A percentile compares a stretch with the other conserved stretches of the same genome.
Conservation (phyloP, 2,329 filamentous ascomycete genomes). For the Claviceps paspali region DNA sequence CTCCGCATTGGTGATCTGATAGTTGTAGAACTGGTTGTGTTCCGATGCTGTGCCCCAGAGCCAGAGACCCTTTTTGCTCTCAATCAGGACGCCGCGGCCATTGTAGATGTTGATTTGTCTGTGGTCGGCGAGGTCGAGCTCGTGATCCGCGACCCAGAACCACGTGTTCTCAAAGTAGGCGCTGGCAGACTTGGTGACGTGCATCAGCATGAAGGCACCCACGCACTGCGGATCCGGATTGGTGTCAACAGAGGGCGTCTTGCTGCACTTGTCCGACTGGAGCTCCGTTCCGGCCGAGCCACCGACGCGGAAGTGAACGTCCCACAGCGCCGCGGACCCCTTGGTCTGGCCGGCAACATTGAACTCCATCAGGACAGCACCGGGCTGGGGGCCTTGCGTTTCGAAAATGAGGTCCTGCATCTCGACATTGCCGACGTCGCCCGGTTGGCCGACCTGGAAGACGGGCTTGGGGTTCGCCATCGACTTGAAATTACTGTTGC, state of each 20-base stretch:
- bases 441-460: conserved; percentile 66
- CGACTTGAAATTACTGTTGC: conserved; percentile 54
- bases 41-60: conserved; percentile 61
- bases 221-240: conserved; percentile 51
- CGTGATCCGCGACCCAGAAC: conserved; percentile 86
- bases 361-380: conserved; percentile 85
- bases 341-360: conserved; percentile 56
- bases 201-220: conserved; percentile 57
- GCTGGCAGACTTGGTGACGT: conserved; percentile 45
- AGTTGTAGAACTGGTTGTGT: conserved; percentile 61
- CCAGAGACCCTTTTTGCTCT: conserved; percentile 63
- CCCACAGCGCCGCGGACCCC: conserved; percentile 73
- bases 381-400: conserved; percentile 68
- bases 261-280: conserved; percentile 64
- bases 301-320: conserved; percentile 88
- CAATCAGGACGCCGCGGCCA: conserved; percentile 68
- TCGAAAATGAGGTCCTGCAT: conserved; percentile 79
- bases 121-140: conserved; percentile 60
- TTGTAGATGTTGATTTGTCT: conserved; percentile 79
- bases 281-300: conserved; percentile 73
- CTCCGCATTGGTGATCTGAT: conserved; percentile 62
- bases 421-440: conserved; percentile 67
- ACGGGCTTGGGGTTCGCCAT: conserved; percentile 64
- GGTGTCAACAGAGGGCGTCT: conserved; percentile 52
- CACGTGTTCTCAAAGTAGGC: conserved; percentile 80